These are phyloP conservation scores for Coccomyxa sp. DNA, from an alignment of 139 green algal genomes.

Conservation along the genomic window DNA sequence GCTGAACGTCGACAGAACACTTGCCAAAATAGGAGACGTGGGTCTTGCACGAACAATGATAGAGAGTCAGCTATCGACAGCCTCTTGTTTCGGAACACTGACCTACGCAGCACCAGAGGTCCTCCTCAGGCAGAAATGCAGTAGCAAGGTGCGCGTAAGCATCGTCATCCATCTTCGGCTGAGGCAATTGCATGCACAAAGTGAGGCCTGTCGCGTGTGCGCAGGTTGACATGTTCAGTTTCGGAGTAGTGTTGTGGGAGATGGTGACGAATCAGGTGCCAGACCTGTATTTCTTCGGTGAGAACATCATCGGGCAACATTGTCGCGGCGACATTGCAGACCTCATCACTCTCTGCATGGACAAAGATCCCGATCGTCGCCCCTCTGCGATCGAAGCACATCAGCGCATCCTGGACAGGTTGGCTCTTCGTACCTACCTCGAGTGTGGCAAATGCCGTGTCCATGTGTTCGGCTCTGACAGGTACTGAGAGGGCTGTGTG, in stretches of 20 bases:
- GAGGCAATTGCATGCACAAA: not conserved
- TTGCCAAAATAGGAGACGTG: constrained; percentile 7
- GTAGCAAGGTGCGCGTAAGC: not conserved
- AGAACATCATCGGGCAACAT: not conserved
- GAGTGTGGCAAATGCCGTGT: not conserved
- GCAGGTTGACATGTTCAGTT: too few species aligned
- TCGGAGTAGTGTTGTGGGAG: too few species aligned
- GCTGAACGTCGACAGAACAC: not conserved
- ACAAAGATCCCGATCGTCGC: not conserved
- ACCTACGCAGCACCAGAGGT: not conserved
- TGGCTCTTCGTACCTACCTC: not conserved
- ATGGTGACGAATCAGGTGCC: too few species aligned
- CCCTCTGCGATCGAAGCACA: not conserved
- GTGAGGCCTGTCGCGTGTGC: not conserved
- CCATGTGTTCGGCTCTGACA: not conserved
- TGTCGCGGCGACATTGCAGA: not conserved
- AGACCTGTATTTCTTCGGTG: not conserved
- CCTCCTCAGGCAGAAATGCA: not conserved
- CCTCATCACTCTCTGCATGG: not conserved
- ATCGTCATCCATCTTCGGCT: not conserved
- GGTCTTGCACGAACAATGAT: constrained; percentile 3
- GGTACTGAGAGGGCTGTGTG: not conserved
- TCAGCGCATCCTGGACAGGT: not conserved
- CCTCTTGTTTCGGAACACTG: not conserved
- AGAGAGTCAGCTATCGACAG: not conserved